phyloP scores from a whole-genome alignment of 306 rosid species.

The Pachyrhizus erosus region DNA sequence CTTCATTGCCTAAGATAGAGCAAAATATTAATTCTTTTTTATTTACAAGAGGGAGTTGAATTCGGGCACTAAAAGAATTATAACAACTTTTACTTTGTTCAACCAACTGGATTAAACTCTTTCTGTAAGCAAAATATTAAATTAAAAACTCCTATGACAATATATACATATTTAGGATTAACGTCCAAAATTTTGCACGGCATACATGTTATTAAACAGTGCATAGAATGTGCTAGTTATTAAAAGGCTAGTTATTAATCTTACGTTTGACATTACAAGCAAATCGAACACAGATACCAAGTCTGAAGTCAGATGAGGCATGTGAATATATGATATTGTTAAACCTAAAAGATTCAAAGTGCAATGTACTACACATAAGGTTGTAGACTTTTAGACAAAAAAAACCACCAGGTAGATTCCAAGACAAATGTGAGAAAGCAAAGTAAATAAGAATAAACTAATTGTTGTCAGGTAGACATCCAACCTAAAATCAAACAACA shows the following conservation, averaged over 20 bases:
- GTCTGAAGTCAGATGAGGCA: constrained; percentile 12
- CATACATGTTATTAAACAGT: constrained; percentile 20
- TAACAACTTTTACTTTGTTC: too few species aligned
- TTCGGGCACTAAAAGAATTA: too few species aligned
- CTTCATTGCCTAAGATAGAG: constrained; percentile 78
- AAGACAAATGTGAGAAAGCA: constrained; percentile 1
- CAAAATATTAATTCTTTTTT: constrained; percentile 31
- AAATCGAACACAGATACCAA: background rate
- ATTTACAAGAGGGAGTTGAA: too few species aligned
- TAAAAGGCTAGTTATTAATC: background rate
- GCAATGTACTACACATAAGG: background rate
- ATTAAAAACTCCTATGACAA: background rate
- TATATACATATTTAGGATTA: constrained; percentile 33
- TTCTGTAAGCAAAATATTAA: constrained; percentile 41
- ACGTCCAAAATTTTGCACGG: constrained; percentile 24
- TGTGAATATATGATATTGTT: background rate
- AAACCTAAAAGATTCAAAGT: constrained; percentile 23
- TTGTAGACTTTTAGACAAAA: constrained; percentile 8
- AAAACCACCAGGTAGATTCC: constrained; percentile 19
- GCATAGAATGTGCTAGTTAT: background rate
- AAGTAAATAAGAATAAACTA: constrained; percentile 2
- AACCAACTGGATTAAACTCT: too few species aligned
- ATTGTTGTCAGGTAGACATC: background rate
- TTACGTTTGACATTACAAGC: background rate
- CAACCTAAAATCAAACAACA: background rate